A percentile compares a stretch with the other conserved stretches of the same genome.
phyloP scores from a whole-genome alignment of 768 basidiomycete species.

The Thelephora ganbajun region DNA sequence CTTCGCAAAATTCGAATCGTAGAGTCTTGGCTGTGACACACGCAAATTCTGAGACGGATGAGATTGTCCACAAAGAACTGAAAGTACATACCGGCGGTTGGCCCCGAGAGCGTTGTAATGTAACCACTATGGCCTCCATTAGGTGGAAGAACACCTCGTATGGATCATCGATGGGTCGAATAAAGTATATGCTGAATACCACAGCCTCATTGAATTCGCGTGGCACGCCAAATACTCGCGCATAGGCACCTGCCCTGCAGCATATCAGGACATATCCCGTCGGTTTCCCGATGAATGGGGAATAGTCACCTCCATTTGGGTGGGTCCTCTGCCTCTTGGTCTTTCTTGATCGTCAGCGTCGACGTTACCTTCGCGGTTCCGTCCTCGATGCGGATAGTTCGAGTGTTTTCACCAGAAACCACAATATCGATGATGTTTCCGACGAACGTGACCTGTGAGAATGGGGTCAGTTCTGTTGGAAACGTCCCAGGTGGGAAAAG shows the following conservation, averaged over 20 bases:
- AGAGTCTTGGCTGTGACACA: background rate
- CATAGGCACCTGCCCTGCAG: conserved; percentile 23
- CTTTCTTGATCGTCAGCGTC: background rate
- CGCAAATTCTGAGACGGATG: background rate
- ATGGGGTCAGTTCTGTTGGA: conserved; percentile 12
- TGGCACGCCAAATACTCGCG: conserved; percentile 23
- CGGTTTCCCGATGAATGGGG: conserved; percentile 1
- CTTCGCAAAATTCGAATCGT: background rate
- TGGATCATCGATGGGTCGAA: conserved; percentile 26
- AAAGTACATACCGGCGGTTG: conserved; percentile 9
- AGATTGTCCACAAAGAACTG: background rate
- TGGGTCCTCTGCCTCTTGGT: background rate
- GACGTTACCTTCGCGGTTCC: conserved; percentile 17
- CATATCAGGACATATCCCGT: background rate
- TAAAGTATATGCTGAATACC: conserved; percentile 21
- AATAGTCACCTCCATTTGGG: background rate
- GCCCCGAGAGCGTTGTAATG: conserved; percentile 18
- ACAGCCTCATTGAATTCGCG: conserved; percentile 22
- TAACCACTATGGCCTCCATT: conserved; percentile 27
- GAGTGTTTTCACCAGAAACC: background rate
- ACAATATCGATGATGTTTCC: conserved; percentile 23
- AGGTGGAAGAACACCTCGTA: conserved; percentile 36
- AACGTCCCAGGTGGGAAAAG: conserved; percentile 20
- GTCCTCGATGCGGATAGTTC: conserved; percentile 20
- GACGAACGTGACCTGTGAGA: conserved; percentile 33